Base-by-base conservation (phyloP, 2,329 filamentous ascomycete genomes). In the Mycosphaerelloides madeirae region DNA sequence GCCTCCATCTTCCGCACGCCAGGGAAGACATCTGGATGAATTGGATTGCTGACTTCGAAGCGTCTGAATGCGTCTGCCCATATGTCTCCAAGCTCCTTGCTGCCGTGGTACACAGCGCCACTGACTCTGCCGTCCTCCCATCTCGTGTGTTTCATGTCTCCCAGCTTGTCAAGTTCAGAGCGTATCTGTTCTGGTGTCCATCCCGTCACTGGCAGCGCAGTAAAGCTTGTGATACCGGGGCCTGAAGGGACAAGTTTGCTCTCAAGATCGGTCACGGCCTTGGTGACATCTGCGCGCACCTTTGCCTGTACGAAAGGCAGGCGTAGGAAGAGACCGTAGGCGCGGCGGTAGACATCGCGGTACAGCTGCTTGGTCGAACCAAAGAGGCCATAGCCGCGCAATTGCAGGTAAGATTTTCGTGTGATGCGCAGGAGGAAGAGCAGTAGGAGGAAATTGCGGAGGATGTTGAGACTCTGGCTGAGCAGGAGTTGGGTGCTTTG, bases 1-100 rank as follows among this genome's bases (percentile, higher is more conserved):
- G 93, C 91, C 73, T 98, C 93, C 93, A 98, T 98, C 79, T 98
- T 98, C 60, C 93, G 78, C 41, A 98, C 90, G 20, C 91, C 93
- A 13, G 93, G 93, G 70, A 98, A 98, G 33, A 98, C 91, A 69
- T 98, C 93, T 6, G 93, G 93, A 66, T 98, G 93, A 56, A 98
- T 93, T 3, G 93, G 93, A 67, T 98, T 98, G 31, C 89, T 80
- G 22, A 98, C 93, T 39, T 89, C 91, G 66, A 98, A 98, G 67
- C 86, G 85, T 54, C 86, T 85, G 74, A 91, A 97, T 0, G 93
- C 91, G 65, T 96, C 87, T 5, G 87, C 86, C 72, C 98, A 93
- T 31, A 98, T 73, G 61, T 84, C 80, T 49, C 93, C 70, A 56
- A 98, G 71, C 34, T 85, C 83, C 31, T 86, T 79, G 41, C 93